Conservation (phyloP, 192 early-diverging fungal species). For the Rhizoclosmatium globosum region DNA sequence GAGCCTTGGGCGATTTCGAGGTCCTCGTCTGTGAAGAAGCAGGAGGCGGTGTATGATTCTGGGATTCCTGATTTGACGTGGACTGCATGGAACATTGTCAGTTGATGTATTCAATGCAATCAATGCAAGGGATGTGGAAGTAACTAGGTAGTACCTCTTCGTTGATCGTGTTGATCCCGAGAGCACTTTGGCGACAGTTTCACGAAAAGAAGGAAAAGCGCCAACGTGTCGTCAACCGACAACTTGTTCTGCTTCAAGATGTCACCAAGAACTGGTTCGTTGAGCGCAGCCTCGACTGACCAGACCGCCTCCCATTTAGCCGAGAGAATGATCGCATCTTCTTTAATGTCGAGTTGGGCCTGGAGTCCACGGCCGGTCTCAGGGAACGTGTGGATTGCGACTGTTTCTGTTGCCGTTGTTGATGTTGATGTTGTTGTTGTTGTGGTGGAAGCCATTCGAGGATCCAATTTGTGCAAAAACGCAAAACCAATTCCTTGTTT, state of each 20-base stretch:
- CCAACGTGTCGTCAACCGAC: slow-evolving; percentile 40
- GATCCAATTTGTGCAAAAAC: neutral
- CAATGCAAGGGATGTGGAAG: neutral
- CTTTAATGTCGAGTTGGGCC: slow-evolving; percentile 17
- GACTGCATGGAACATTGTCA: neutral
- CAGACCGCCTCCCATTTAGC: slow-evolving; percentile 28
- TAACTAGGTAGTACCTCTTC: neutral
- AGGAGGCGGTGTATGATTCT: slow-evolving; percentile 33
- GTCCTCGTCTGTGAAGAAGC: slow-evolving; percentile 40
- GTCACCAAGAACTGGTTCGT: slow-evolving; percentile 39
- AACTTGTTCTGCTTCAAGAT: slow-evolving; percentile 13
- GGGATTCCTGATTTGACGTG: slow-evolving; percentile 40
- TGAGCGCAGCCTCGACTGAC: slow-evolving; percentile 36
- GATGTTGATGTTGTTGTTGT: neutral
- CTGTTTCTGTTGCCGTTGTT: neutral
- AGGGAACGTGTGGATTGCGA: slow-evolving; percentile 32
- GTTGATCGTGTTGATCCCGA: neutral
- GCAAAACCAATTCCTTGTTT: neutral
- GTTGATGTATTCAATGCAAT: neutral
- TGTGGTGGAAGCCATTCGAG: neutral
- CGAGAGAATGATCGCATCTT: slow-evolving; percentile 19
- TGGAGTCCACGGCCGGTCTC: slow-evolving; percentile 42
- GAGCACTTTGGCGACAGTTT: slow-evolving; percentile 27
- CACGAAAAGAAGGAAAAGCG: slow-evolving; percentile 42
- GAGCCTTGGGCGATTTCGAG: slow-evolving; percentile 18